Conservation (phyloP, 139 green algal species). For the Trebouxia sp. region DNA sequence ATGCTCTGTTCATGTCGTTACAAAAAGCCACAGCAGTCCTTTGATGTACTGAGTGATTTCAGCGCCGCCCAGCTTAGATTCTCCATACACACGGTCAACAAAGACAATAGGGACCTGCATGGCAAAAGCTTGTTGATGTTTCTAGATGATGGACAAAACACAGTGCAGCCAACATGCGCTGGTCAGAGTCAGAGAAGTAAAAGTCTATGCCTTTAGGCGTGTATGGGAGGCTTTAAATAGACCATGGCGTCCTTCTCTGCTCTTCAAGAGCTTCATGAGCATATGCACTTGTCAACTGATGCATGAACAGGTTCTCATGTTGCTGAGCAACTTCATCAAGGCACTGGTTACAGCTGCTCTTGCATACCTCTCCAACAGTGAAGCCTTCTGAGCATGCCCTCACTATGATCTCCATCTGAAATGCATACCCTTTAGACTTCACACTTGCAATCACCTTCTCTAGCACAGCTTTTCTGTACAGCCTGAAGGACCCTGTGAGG, state of each 20-base stretch:
- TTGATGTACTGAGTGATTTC: constrained; percentile 89
- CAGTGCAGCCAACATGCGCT: too few relatives aligned
- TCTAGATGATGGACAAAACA: too few relatives aligned
- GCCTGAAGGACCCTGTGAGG: constrained; percentile 91
- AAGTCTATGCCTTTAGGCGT: too few relatives aligned
- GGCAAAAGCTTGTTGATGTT: too few relatives aligned
- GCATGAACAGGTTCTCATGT: constrained; percentile 16
- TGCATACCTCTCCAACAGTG: constrained; percentile 71
- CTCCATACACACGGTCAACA: constrained; percentile 94
- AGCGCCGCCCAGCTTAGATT: constrained; percentile 86
- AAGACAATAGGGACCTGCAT: constrained; percentile 96
- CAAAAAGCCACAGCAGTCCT: constrained; percentile 76
- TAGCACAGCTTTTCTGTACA: constrained; percentile 78
- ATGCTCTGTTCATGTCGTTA: background rate
- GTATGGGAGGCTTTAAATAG: too few relatives aligned
- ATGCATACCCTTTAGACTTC: constrained; percentile 71
- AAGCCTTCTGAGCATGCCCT: constrained; percentile 63
- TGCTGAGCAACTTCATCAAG: background rate
- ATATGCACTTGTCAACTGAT: background rate
- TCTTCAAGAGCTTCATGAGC: too few relatives aligned
- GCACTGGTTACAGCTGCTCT: too few relatives aligned
- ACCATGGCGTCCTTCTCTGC: too few relatives aligned
- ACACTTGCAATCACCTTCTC: constrained; percentile 50
- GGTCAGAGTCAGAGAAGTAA: too few relatives aligned
- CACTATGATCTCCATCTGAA: constrained; percentile 99